phyloP scores from a whole-genome alignment of 140 eudicot genomes.

The Erigeron philadelphicus region DNA sequence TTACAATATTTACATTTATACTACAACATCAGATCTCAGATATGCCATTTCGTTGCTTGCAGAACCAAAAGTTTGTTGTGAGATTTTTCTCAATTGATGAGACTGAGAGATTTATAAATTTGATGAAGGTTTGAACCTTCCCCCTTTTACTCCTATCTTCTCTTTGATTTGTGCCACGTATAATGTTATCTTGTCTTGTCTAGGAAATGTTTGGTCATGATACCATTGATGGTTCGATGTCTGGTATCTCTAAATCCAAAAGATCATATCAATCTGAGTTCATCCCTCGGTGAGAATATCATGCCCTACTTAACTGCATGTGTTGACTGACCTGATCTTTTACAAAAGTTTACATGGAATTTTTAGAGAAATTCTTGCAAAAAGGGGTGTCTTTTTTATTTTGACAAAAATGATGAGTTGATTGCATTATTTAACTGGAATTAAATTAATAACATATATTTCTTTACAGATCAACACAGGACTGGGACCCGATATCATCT shows the following conservation, averaged over 20 bases:
- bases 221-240: slow-evolving; percentile 27
- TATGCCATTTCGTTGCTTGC: slow-evolving; percentile 32
- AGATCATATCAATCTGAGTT: slow-evolving; percentile 53
- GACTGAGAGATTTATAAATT: slow-evolving; percentile 41
- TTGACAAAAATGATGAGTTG: slow-evolving; percentile 9
- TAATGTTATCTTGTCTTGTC: slow-evolving; percentile 16
- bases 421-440: neutral
- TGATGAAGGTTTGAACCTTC: slow-evolving; percentile 47
- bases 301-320: neutral
- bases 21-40: slow-evolving; percentile 18
- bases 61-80: slow-evolving; percentile 78
- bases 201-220: slow-evolving; percentile 57
- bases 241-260: slow-evolving; percentile 37
- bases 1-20: slow-evolving; percentile 12
- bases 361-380: neutral
- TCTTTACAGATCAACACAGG: slow-evolving; percentile 25
- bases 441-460: slow-evolving; percentile 8
- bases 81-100: slow-evolving; percentile 48
- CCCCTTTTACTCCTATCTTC: slow-evolving; percentile 7
- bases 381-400: neutral
- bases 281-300: slow-evolving; percentile 27
- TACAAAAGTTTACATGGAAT: neutral
- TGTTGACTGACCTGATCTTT: neutral
- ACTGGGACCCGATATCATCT: slow-evolving; percentile 24
- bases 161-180: slow-evolving; percentile 12